A percentile compares a stretch with the other conserved stretches of the same genome.
Evolutionary conservation across 257 asterid species (phyloP).

Genomic region (Solanum ahanhuiri): DNA sequence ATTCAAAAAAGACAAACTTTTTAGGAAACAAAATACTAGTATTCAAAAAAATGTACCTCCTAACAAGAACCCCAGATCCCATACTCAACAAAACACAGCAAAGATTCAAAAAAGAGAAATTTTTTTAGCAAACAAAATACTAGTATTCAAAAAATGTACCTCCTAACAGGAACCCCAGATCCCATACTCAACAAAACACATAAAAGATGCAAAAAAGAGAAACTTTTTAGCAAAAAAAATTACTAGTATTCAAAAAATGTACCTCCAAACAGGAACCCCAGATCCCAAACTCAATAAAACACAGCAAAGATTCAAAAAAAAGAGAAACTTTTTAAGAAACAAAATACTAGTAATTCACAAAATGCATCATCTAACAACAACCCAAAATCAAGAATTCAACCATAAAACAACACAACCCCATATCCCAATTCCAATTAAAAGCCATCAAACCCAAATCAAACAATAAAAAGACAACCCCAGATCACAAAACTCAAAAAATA

Average conservation of each 20-base stretch:
- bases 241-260: background rate
- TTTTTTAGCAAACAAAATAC: background rate
- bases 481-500: background rate
- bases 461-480: background rate
- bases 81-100: background rate
- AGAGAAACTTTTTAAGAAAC: background rate
- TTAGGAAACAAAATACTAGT: background rate
- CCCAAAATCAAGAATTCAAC: background rate
- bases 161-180: background rate
- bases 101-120: background rate
- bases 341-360: background rate
- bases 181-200: background rate
- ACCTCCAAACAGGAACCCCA: background rate
- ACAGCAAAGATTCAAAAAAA: background rate
- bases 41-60: background rate
- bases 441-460: background rate
- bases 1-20: background rate
- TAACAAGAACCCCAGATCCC: background rate
- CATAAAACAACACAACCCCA: background rate
- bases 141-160: background rate
- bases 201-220: background rate
- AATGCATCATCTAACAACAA: background rate
- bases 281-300: background rate
- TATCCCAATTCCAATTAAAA: background rate
- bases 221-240: background rate